These are phyloP conservation scores for Bifiguratus adelaidae DNA, from an alignment of 192 early-diverging fungal species.

Conservation along the genomic window DNA sequence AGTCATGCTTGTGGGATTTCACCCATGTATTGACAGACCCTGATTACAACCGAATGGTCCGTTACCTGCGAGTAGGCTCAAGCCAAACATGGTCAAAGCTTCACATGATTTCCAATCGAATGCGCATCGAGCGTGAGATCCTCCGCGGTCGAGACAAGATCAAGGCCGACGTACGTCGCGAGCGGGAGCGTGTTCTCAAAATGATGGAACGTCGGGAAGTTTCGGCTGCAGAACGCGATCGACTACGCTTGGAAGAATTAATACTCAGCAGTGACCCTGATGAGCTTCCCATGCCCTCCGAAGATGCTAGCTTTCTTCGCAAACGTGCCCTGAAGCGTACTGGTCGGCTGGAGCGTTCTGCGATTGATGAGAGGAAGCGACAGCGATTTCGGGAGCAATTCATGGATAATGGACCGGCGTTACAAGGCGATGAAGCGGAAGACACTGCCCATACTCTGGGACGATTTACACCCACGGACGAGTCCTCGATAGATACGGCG, in stretches of 20 bases:
- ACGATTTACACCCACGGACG: too few relatives aligned
- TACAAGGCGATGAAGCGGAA: too few relatives aligned
- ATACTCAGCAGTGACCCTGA: not conserved
- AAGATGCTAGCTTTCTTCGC: too few relatives aligned
- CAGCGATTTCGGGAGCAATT: not conserved
- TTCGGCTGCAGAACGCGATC: not conserved
- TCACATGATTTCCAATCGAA: slow-evolving; percentile 60
- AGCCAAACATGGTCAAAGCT: slow-evolving; percentile 67
- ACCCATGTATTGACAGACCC: slow-evolving; percentile 55
- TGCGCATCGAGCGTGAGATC: slow-evolving; percentile 67
- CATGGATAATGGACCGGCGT: too few relatives aligned
- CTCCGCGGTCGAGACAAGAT: slow-evolving; percentile 24
- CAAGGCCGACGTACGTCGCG: not conserved
- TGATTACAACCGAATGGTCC: slow-evolving; percentile 30
- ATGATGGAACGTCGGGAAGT: not conserved
- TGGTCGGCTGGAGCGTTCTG: not conserved
- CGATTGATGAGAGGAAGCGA: not conserved
- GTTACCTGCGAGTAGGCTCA: slow-evolving; percentile 49
- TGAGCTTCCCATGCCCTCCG: too few relatives aligned
- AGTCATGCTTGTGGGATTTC: slow-evolving; percentile 49
- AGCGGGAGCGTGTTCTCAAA: not conserved
- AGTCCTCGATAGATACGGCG: too few relatives aligned
- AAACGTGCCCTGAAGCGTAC: not conserved
- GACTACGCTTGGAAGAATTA: not conserved
- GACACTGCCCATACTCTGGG: too few relatives aligned